A percentile compares a stretch with the other conserved stretches of the same genome.
Conservation (phyloP, 2,329 filamentous ascomycete species). For the Pyrenochaeta sp. region DNA sequence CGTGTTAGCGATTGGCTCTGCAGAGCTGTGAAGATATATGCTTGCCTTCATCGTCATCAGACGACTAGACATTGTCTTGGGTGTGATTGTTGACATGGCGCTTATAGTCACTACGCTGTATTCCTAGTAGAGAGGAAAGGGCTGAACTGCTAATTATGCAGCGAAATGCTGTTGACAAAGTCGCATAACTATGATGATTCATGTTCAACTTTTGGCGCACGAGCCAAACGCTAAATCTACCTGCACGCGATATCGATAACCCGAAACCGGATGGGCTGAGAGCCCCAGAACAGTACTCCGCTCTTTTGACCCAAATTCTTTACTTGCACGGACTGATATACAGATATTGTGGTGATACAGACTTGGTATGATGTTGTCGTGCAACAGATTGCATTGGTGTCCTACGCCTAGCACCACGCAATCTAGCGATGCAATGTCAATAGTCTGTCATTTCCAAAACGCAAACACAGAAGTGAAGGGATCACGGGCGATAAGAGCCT, state of each 20-base stretch:
- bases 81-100: constrained; percentile 43
- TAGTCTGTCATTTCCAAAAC: too few relatives aligned
- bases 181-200: background rate
- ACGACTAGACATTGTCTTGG: constrained; percentile 81
- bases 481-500: too few relatives aligned
- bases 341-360: too few relatives aligned
- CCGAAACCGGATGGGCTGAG: constrained; percentile 1
- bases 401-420: too few relatives aligned
- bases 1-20: constrained; percentile 12
- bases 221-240: background rate
- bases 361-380: too few relatives aligned
- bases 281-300: background rate
- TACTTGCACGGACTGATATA: too few relatives aligned
- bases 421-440: too few relatives aligned
- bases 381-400: too few relatives aligned
- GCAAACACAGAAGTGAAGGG: too few relatives aligned
- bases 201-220: constrained; percentile 4
- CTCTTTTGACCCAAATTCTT: too few relatives aligned
- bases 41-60: constrained; percentile 85
- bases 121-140: background rate
- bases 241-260: background rate
- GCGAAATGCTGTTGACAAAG: background rate
- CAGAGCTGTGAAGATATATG: background rate
- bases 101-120: background rate
- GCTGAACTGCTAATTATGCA: background rate